Conservation (phyloP, 2,329 filamentous ascomycete species). For the Scedosporium aurantiacum region DNA sequence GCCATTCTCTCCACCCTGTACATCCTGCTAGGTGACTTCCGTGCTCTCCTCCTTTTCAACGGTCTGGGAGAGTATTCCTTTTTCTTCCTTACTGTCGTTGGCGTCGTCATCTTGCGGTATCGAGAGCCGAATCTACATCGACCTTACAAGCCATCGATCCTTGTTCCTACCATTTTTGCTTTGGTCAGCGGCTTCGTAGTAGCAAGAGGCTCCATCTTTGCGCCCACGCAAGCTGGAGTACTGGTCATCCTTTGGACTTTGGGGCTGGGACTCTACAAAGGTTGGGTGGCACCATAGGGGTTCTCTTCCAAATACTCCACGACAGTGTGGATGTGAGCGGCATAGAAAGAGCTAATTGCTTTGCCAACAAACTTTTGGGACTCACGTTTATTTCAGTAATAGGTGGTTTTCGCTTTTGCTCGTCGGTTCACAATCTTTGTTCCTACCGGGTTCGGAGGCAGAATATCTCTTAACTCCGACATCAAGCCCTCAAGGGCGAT, state of each 20-base stretch:
- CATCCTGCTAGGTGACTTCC: conserved; percentile 49
- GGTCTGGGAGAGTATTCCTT: conserved; percentile 51
- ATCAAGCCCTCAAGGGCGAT: too few species aligned
- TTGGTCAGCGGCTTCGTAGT: conserved; percentile 51
- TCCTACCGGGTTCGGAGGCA: too few species aligned
- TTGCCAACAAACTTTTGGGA: too few species aligned
- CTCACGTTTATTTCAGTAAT: too few species aligned
- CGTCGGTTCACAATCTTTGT: too few species aligned
- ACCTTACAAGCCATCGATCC: conserved; percentile 42
- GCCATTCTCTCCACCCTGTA: conserved; percentile 41
- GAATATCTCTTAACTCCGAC: too few species aligned
- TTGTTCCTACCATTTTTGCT: conserved; percentile 41
- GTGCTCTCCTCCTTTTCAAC: conserved; percentile 49
- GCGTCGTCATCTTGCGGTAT: conserved; percentile 43
- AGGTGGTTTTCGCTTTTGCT: too few species aligned
- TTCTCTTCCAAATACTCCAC: too few species aligned
- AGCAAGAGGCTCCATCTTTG: conserved; percentile 46
- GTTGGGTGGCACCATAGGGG: not conserved
- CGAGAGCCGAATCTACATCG: conserved; percentile 42
- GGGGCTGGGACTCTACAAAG: conserved; percentile 20
- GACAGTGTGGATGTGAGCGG: too few species aligned
- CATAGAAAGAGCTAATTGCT: too few species aligned
- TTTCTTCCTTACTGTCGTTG: conserved; percentile 52
- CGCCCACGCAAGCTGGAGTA: conserved; percentile 39
- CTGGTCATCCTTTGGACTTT: conserved; percentile 39